Evolutionary conservation across 176 grass and related monocot species (phyloP), one percentile per base, ranked within the genome.

Genomic region (Musa beccarii): DNA sequence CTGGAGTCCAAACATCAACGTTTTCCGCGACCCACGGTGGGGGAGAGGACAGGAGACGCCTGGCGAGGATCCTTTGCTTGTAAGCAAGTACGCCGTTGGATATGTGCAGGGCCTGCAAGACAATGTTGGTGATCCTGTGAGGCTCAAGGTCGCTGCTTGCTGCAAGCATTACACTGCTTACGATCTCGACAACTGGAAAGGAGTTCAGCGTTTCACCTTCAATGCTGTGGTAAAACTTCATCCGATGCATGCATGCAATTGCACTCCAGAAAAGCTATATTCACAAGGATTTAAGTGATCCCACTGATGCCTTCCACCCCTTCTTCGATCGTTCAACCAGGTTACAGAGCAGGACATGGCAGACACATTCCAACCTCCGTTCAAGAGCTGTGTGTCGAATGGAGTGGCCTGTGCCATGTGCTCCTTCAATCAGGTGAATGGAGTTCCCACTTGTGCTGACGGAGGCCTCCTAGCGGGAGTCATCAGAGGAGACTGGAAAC

Each of bases 151-250:
- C 28, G 94, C 94, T 25, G 94, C 94, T 0, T 97, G 94, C 79
- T 97, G 94, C 86, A 97, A 97, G 86, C 94, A 97, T 84, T 97
- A 97, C 84, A 97, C 90, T 15, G 94, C 94, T 10, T 97, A 97
- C 52, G 94, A 97, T 77, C 17, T 97, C 10, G 94, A 97, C 75
- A 88, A 89, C 74, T 97, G 94, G 94, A 90, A 97, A 73, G 94
- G 94, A n/a, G 66, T 91, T 76, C 62, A 89, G 71, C 94, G 94
- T 0, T 97, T 78, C 82, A 93, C 94, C 63, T 97, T 97, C 90
- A 74, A 97, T 77, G 90, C 94, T 29, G 83, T 91, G 74, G 94
- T 96, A 89, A 75, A 64, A 29, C 24, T 0, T 17, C 0, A 59
- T 6, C 34, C 34, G 34, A 43, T 6, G 6, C 34, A 28, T 2